Evolutionary conservation across 495 filamentous ascomycete genomes (phyloP), one percentile per base, ranked within the genome.

Genomic region (Annulohypoxylon bovei): DNA sequence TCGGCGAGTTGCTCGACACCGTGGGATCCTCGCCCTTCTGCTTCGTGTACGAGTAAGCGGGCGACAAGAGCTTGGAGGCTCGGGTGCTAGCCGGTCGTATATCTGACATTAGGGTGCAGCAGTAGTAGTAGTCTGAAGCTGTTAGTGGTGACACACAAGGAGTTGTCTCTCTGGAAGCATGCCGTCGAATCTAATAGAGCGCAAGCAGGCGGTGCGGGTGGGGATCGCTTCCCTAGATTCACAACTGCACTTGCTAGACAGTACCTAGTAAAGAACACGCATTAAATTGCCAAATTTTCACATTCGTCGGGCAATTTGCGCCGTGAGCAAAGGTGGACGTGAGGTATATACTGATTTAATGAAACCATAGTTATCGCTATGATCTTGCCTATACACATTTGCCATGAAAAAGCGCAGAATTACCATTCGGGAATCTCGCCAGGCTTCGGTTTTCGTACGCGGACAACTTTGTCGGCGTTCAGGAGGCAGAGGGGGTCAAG

Each of bases 381-480:
- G 59, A 54, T n/a, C 5, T 18, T 9, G 14, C 11, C 16, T 57
- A 65, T 57, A 37, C 27, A 62, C 14, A 66, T 20, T 40, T 35
- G n/a, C 16, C 1, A 32, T n/a, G 14, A 18, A 23, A 22, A 20
- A n/a, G 16, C 50, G 55, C 30, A 46, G 37, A 6, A 66, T 78
- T 46, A 88, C 85, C 85, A 87, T 73, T 83, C 80, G 7, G 79
- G 37, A 22, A 88, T 76, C 80, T 88, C 85, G 14, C 84, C 85
- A 0, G 76, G 64, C 66, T 77, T 81, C n/a, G 83, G 82, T 56
- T 81, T 83, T 72, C 90, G 79, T 35, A 88, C 79, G 37, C 92
- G 83, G 11, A 95, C 84, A 54, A 95, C 86, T 83, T 95, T 95
- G 78, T 95, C 92, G 70, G 88, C 91, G 74, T 95, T 95, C 33